These are phyloP conservation scores for Starmerella khaoyaiensis DNA, from an alignment of 805 yeast species.

Conservation along the genomic window DNA sequence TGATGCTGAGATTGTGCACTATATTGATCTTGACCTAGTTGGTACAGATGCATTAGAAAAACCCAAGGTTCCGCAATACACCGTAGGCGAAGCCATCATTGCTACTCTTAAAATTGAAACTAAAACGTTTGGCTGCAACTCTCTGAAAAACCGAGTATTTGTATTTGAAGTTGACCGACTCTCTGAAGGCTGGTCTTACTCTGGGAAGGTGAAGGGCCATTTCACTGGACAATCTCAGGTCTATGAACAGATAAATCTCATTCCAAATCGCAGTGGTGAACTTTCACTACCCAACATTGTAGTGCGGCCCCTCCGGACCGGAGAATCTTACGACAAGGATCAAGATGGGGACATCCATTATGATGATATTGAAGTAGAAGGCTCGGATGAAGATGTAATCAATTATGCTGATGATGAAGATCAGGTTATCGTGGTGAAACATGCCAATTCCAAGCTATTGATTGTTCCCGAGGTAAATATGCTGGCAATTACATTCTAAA, in stretches of 20 bases:
- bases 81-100: constrained; percentile 53
- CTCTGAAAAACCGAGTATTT: constrained; percentile 25
- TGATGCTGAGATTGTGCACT: constrained; percentile 44
- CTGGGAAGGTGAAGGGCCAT: constrained; percentile 51
- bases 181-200: constrained; percentile 65
- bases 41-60: constrained; percentile 5
- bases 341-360: neutral
- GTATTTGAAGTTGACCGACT: constrained; percentile 38
- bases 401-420: neutral
- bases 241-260: constrained; percentile 35
- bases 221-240: constrained; percentile 31
- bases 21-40: constrained; percentile 35
- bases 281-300: constrained; percentile 49
- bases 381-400: neutral
- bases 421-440: constrained; percentile 41
- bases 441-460: constrained; percentile 53
- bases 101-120: constrained; percentile 32
- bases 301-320: constrained; percentile 35
- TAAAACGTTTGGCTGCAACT: constrained; percentile 2
- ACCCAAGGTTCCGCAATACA: constrained; percentile 25
- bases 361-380: neutral
- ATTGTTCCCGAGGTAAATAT: constrained; percentile 60
- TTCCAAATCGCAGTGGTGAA: constrained; percentile 70
- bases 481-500: constrained; percentile 45
- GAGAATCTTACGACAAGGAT: constrained; percentile 22